Evolutionary conservation across 139 green algal species (phyloP).

Genomic region (Trebouxia sp.): DNA sequence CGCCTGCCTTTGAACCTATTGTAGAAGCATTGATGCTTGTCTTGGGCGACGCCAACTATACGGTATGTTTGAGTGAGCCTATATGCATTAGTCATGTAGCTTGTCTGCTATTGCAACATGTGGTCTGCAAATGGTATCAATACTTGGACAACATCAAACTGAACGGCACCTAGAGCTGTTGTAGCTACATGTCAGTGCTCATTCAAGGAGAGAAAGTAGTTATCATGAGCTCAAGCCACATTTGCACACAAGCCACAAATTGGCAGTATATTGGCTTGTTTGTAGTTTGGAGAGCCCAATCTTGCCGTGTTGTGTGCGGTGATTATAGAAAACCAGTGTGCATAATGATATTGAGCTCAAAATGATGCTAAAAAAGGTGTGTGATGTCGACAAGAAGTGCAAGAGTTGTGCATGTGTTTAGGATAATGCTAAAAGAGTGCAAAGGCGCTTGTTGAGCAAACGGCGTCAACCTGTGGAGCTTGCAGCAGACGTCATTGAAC

Average conservation of each 20-base stretch:
- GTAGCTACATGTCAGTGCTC: neutral
- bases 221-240: neutral
- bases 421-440: neutral
- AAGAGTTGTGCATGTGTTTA: neutral
- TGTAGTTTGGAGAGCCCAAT: neutral
- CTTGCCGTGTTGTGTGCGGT: neutral
- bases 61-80: neutral
- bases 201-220: neutral
- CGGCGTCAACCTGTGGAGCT: neutral
- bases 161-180: neutral
- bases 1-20: neutral
- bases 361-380: neutral
- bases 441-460: conserved; percentile 1
- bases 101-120: neutral
- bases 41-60: neutral
- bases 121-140: neutral
- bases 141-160: neutral
- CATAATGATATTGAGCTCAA: neutral
- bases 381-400: neutral
- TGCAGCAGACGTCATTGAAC: conserved; percentile 4
- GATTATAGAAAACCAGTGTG: neutral
- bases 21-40: neutral
- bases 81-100: neutral
- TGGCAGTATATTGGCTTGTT: neutral
- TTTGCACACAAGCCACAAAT: neutral